phyloP scores from a whole-genome alignment of 495 filamentous ascomycete species.

The Lepraria neglecta region DNA sequence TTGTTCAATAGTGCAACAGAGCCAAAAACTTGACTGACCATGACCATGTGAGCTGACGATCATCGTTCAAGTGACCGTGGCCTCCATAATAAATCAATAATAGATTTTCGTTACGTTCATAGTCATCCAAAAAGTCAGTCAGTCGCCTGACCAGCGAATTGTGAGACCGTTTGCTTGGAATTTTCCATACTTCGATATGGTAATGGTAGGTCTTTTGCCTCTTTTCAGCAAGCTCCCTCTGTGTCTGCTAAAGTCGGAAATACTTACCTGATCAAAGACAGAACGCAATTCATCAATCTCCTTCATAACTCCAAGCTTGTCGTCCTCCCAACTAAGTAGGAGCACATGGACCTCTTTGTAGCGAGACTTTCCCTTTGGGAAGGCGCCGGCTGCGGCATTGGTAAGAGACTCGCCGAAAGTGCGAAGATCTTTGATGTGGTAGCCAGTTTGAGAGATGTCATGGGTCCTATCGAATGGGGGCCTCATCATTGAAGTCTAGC shows the following conservation, averaged over 20 bases:
- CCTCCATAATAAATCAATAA: conserved; percentile 51
- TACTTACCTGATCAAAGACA: not conserved
- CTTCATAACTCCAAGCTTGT: not conserved
- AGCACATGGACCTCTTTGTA: not conserved
- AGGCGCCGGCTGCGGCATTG: not conserved
- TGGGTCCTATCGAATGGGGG: not conserved
- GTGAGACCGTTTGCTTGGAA: conserved; percentile 1
- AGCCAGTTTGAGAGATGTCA: conserved; percentile 1
- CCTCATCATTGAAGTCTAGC: not conserved
- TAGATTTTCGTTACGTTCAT: conserved; percentile 44
- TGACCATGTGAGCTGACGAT: conserved; percentile 48
- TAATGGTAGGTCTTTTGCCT: not conserved
- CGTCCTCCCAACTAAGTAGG: not conserved
- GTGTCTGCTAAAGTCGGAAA: not conserved
- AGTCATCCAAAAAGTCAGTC: conserved; percentile 41
- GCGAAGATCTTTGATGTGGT: not conserved
- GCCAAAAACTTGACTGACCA: conserved; percentile 14
- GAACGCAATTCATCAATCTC: not conserved
- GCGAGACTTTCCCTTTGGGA: conserved; percentile 6
- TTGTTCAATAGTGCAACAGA: not conserved
- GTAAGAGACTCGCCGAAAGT: not conserved
- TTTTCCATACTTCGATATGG: not conserved
- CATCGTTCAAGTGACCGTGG: conserved; percentile 48
- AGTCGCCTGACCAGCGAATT: conserved; percentile 2
- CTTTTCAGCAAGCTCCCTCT: not conserved